Conservation (phyloP, 208 protist species). For the Herpetomonas tarakana region DNA sequence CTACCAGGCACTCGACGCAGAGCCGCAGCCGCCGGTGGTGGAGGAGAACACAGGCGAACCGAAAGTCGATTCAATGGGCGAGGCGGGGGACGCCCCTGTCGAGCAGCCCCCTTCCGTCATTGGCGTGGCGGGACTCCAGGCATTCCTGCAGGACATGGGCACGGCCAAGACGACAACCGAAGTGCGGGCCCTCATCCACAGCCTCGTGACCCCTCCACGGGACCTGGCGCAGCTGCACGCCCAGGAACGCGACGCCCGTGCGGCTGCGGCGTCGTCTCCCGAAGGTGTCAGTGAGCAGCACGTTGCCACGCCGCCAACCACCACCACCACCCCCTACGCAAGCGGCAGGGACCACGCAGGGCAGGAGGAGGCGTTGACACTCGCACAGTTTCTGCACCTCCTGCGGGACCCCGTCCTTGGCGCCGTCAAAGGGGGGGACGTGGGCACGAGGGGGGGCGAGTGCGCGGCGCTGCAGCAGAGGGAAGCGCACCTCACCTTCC, state of each 20-base stretch:
- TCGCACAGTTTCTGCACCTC: conserved; percentile 65
- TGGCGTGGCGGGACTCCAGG: too few species aligned
- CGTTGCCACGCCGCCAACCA: neutral
- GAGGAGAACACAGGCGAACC: too few species aligned
- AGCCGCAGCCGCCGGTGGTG: too few species aligned
- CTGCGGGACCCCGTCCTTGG: conserved; percentile 24
- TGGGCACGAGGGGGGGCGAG: too few species aligned
- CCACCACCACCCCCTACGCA: neutral
- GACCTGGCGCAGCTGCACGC: conserved; percentile 7
- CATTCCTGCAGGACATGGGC: too few species aligned
- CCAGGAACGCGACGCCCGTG: neutral
- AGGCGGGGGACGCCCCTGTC: too few species aligned
- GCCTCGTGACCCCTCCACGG: too few species aligned
- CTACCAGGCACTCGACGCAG: too few species aligned
- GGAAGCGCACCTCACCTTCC: conserved; percentile 42
- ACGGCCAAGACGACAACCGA: too few species aligned
- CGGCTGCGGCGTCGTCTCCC: neutral
- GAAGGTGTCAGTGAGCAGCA: neutral
- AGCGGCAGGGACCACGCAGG: conserved; percentile 4
- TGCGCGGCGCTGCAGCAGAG: conserved; percentile 14
- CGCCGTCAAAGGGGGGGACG: conserved; percentile 13
- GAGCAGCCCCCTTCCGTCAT: too few species aligned
- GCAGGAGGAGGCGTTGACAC: conserved; percentile 30
- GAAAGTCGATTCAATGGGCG: too few species aligned
- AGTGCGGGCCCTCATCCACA: too few species aligned